These are phyloP conservation scores for Yamadazyma kanchanaburiensis DNA, from an alignment of 1,139 yeast species.

Conservation along the genomic window DNA sequence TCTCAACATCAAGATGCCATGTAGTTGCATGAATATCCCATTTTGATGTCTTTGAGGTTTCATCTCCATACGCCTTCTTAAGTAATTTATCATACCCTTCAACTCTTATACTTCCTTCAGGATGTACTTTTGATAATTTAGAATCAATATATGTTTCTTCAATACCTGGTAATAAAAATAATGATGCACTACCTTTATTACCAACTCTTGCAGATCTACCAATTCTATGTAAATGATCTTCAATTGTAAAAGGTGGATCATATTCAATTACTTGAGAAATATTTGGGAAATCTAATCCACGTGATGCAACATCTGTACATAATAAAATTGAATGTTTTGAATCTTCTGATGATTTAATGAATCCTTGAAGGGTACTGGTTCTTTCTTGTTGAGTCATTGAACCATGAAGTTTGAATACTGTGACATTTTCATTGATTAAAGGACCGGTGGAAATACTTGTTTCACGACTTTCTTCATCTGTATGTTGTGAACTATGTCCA, in stretches of 20 bases:
- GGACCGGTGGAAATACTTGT: conserved; percentile 53
- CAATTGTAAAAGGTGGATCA: conserved; percentile 69
- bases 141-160: conserved; percentile 81
- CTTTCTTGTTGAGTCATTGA: conserved; percentile 81
- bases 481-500: conserved; percentile 36
- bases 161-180: conserved; percentile 80
- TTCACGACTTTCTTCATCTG: conserved; percentile 23
- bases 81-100: conserved; percentile 49
- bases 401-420: conserved; percentile 84
- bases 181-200: conserved; percentile 57
- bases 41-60: conserved; percentile 32
- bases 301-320: conserved; percentile 77
- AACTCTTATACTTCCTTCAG: conserved; percentile 44
- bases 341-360: conserved; percentile 34
- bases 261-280: conserved; percentile 63
- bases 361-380: conserved; percentile 68
- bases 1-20: conserved; percentile 87
- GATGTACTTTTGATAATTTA: conserved; percentile 52
- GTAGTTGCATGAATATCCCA: conserved; percentile 98
- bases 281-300: conserved; percentile 69
- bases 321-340: conserved; percentile 63
- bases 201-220: conserved; percentile 79
- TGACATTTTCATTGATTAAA: conserved; percentile 42
- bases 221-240: conserved; percentile 70
- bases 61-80: conserved; percentile 45